Conservation (phyloP, 352 stramenopile species). For the Pythium aristosporum region DNA sequence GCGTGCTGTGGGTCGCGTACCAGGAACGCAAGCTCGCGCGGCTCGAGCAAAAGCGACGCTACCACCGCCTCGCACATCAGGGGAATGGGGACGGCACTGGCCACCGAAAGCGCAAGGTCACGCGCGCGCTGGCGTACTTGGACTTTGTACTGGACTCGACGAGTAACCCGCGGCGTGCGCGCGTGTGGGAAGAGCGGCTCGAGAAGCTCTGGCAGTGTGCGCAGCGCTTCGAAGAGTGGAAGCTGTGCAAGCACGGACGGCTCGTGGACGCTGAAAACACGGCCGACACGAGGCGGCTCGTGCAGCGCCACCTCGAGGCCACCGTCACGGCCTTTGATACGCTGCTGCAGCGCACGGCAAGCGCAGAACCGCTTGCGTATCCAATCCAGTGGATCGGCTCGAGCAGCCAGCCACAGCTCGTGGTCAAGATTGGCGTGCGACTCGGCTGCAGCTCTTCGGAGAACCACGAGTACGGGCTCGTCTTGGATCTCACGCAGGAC, state of each 20-base stretch:
- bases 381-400: slow-evolving; percentile 51
- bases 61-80: slow-evolving; percentile 34
- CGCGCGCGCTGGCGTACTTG: slow-evolving; percentile 59
- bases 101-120: slow-evolving; percentile 55
- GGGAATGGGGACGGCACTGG: slow-evolving; percentile 11
- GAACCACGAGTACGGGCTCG: slow-evolving; percentile 62
- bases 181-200: slow-evolving; percentile 46
- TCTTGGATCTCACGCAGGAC: slow-evolving; percentile 58
- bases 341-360: slow-evolving; percentile 36
- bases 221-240: slow-evolving; percentile 74
- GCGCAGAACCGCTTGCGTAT: slow-evolving; percentile 41
- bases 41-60: slow-evolving; percentile 41
- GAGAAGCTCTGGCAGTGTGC: slow-evolving; percentile 75
- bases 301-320: slow-evolving; percentile 55
- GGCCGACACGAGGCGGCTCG: slow-evolving; percentile 40
- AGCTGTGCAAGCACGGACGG: slow-evolving; percentile 63
- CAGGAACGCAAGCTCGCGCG: slow-evolving; percentile 51
- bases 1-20: slow-evolving; percentile 45
- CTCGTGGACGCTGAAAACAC: slow-evolving; percentile 63
- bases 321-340: slow-evolving; percentile 47
- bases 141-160: slow-evolving; percentile 57
- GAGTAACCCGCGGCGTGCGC: slow-evolving; percentile 31
- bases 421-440: slow-evolving; percentile 45
- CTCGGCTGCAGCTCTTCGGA: slow-evolving; percentile 45
- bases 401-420: slow-evolving; percentile 33